phyloP scores from a whole-genome alignment of 352 stramenopile genomes.

The Globisporangium orthogonon region DNA sequence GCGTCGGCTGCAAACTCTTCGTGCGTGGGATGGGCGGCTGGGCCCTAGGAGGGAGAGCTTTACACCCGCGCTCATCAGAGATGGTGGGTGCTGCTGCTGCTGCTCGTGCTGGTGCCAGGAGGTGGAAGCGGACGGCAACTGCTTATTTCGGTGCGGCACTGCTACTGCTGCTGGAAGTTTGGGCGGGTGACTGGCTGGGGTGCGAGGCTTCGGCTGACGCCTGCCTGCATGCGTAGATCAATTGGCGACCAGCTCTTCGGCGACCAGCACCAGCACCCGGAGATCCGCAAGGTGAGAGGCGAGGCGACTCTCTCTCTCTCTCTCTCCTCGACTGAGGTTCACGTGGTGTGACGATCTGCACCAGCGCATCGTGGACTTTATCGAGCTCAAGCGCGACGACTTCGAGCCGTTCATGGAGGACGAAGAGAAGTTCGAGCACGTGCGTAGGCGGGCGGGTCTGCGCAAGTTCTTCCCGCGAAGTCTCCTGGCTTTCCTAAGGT shows the following conservation, averaged over 20 bases:
- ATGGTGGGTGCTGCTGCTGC: background rate
- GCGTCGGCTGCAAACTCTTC: conserved; percentile 65
- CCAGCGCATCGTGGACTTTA: conserved; percentile 65
- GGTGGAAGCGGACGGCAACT: conserved; percentile 78
- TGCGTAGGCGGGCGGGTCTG: conserved; percentile 13
- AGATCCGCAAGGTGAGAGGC: conserved; percentile 49
- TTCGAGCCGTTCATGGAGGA: conserved; percentile 89
- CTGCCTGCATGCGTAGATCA: conserved; percentile 21
- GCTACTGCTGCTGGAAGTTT: too few species aligned
- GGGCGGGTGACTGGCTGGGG: too few species aligned
- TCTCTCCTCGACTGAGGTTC: background rate
- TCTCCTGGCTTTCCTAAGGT: too few species aligned
- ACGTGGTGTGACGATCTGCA: too few species aligned
- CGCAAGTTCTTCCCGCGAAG: background rate
- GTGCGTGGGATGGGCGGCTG: conserved; percentile 10
- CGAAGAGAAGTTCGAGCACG: conserved; percentile 81
- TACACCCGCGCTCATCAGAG: too few species aligned
- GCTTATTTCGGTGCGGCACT: conserved; percentile 62
- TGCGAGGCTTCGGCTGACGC: too few species aligned
- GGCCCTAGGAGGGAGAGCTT: too few species aligned
- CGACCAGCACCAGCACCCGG: conserved; percentile 55
- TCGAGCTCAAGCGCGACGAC: conserved; percentile 61
- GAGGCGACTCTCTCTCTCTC: background rate
- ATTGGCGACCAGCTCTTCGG: conserved; percentile 71
- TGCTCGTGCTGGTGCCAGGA: conserved; percentile 23